Conservation (phyloP, 1,284 basidiomycete species). For the Ganoderma lingzhi region DNA sequence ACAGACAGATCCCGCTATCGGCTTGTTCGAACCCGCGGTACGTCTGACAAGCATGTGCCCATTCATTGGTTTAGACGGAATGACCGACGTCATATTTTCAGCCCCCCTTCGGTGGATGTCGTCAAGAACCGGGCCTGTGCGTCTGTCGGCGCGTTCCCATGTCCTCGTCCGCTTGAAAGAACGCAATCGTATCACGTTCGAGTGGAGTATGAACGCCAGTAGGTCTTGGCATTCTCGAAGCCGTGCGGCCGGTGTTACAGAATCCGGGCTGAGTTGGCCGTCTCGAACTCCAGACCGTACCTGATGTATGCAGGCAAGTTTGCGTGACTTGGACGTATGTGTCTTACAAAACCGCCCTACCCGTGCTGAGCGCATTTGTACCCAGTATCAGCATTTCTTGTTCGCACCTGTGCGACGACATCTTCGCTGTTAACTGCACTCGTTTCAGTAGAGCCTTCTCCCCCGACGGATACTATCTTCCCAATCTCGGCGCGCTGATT, state of each 20-base stretch:
- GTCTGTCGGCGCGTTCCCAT: slow-evolving; percentile 6
- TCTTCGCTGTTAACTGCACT: not conserved
- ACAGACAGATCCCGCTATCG: slow-evolving; percentile 51
- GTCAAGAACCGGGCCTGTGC: slow-evolving; percentile 59
- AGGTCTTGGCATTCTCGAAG: slow-evolving; percentile 52
- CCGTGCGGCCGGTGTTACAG: slow-evolving; percentile 49
- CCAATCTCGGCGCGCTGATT: slow-evolving; percentile 58
- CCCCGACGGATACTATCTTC: slow-evolving; percentile 45
- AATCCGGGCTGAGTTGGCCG: slow-evolving; percentile 43
- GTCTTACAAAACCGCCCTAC: not conserved
- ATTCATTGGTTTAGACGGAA: not conserved
- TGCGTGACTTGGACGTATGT: slow-evolving; percentile 54
- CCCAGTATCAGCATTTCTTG: slow-evolving; percentile 3
- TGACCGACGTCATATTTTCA: slow-evolving; percentile 28
- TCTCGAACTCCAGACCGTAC: slow-evolving; percentile 45
- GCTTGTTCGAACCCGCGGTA: slow-evolving; percentile 61
- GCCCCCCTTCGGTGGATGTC: slow-evolving; percentile 59
- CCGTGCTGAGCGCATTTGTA: not conserved
- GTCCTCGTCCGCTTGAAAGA: not conserved
- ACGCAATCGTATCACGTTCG: slow-evolving; percentile 46
- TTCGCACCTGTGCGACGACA: not conserved
- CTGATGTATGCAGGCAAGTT: slow-evolving; percentile 49
- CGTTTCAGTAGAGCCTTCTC: not conserved
- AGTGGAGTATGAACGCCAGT: slow-evolving; percentile 56
- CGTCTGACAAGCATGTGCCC: not conserved